Conservation (phyloP, 2,329 filamentous ascomycete species). For the Chrysosporium keratinophilum region DNA sequence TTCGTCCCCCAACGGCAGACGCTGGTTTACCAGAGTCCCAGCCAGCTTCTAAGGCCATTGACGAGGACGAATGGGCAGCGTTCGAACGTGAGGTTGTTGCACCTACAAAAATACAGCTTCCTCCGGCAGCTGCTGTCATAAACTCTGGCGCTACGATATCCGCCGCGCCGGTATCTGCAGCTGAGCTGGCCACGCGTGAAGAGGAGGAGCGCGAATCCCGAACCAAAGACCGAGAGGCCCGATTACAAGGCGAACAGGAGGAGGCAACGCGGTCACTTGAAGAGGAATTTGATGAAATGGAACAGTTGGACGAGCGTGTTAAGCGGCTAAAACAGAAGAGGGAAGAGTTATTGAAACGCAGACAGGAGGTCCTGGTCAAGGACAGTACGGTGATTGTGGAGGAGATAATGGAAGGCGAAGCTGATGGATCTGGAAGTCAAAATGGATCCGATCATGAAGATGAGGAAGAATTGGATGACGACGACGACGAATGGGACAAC, state of each 20-base stretch:
- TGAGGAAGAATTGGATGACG: slow-evolving; percentile 34
- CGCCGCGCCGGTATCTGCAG: slow-evolving; percentile 56
- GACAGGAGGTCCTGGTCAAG: slow-evolving; percentile 23
- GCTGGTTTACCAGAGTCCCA: slow-evolving; percentile 4
- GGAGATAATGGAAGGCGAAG: slow-evolving; percentile 23
- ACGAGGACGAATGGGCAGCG: slow-evolving; percentile 76
- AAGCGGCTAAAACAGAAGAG: slow-evolving; percentile 57
- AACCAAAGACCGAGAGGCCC: slow-evolving; percentile 38
- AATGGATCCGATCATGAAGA: slow-evolving; percentile 25
- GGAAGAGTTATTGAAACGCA: slow-evolving; percentile 51
- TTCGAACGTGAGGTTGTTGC: slow-evolving; percentile 72
- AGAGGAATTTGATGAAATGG: slow-evolving; percentile 75
- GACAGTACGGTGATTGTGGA: slow-evolving; percentile 19
- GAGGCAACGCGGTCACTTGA: slow-evolving; percentile 64
- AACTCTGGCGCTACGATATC: slow-evolving; percentile 51
- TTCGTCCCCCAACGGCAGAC: neutral
- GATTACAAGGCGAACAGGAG: slow-evolving; percentile 59
- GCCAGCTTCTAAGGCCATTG: slow-evolving; percentile 32
- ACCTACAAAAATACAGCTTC: slow-evolving; percentile 27
- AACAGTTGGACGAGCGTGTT: slow-evolving; percentile 63
- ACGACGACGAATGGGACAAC: slow-evolving; percentile 43
- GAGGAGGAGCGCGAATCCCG: slow-evolving; percentile 37
- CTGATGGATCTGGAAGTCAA: slow-evolving; percentile 41
- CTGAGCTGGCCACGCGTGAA: slow-evolving; percentile 50
- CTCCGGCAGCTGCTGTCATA: slow-evolving; percentile 23